phyloP scores from a whole-genome alignment of 805 yeast species.

The Lipomyces anomalus region DNA sequence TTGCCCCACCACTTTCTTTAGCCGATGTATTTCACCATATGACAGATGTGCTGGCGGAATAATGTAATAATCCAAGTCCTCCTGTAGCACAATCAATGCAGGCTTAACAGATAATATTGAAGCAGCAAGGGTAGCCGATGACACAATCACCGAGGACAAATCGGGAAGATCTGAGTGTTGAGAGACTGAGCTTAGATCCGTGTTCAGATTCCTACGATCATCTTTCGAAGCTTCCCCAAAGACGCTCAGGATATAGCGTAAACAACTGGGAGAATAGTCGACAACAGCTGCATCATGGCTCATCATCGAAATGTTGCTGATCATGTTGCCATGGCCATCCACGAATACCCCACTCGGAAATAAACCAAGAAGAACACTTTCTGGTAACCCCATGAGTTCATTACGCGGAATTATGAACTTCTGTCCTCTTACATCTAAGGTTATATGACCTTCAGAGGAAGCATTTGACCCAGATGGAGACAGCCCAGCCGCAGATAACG shows the following conservation, averaged over 20 bases:
- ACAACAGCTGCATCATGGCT: constrained; percentile 52
- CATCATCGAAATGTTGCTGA: constrained; percentile 70
- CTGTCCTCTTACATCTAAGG: constrained; percentile 69
- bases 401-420: constrained; percentile 75
- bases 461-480: not conserved
- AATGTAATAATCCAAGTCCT: constrained; percentile 89
- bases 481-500: constrained; percentile 7
- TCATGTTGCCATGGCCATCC: constrained; percentile 69
- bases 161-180: not conserved
- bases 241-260: constrained; percentile 69
- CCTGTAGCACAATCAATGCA: constrained; percentile 83
- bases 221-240: constrained; percentile 67
- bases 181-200: not conserved
- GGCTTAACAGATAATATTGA: constrained; percentile 72
- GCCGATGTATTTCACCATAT: constrained; percentile 54
- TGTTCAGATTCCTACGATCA: constrained; percentile 29
- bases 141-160: not conserved
- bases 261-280: constrained; percentile 72
- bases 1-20: constrained; percentile 72
- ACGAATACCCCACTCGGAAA: constrained; percentile 88
- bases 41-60: constrained; percentile 62
- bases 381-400: constrained; percentile 88
- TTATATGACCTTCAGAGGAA: constrained; percentile 34
- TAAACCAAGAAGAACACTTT: constrained; percentile 74
- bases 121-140: constrained; percentile 2